Evolutionary conservation across 441 rosid genomes (phyloP).

Genomic region (Mallotus repandus): DNA sequence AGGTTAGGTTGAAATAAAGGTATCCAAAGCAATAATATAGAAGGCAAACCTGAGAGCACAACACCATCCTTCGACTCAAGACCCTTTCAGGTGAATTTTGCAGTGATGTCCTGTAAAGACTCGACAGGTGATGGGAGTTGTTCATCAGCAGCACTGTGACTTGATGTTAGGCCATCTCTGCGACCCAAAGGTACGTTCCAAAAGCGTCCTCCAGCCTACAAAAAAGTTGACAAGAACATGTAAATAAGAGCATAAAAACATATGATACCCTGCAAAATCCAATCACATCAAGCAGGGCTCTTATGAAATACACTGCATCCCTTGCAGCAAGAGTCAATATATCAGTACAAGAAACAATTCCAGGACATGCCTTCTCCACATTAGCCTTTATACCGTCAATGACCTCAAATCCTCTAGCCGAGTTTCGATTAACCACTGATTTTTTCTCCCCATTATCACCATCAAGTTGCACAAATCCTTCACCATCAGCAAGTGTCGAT

Average conservation of each 20-base stretch:
- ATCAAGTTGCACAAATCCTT: conserved; percentile 58
- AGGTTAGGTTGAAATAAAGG: too few species aligned
- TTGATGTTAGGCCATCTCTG: conserved; percentile 53
- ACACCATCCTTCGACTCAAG: conserved; percentile 61
- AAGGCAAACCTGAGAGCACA: conserved; percentile 57
- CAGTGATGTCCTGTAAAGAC: conserved; percentile 51
- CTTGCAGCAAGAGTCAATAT: conserved; percentile 61
- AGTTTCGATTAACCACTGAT: conserved; percentile 46
- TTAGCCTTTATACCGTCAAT: conserved; percentile 57
- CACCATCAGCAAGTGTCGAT: conserved; percentile 75
- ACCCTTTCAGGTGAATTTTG: conserved; percentile 58
- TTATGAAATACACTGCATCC: conserved; percentile 55
- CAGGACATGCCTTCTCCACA: conserved; percentile 61
- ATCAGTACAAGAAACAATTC: conserved; percentile 64
- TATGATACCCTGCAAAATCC: not conserved
- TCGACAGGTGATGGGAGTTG: conserved; percentile 63
- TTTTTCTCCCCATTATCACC: conserved; percentile 51
- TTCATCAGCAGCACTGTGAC: conserved; percentile 43
- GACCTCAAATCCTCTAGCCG: conserved; percentile 64
- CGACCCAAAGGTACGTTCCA: conserved; percentile 58
- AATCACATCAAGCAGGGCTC: not conserved
- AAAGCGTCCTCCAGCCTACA: conserved; percentile 52
- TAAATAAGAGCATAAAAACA: not conserved
- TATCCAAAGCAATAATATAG: not conserved
- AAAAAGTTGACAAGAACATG: not conserved